Percentiles rank a stretch among this genome's conserved stretches.
These are phyloP conservation scores for Xylaria hypoxylon DNA, from an alignment of 2,329 filamentous ascomycete genomes.

Conservation along the genomic window DNA sequence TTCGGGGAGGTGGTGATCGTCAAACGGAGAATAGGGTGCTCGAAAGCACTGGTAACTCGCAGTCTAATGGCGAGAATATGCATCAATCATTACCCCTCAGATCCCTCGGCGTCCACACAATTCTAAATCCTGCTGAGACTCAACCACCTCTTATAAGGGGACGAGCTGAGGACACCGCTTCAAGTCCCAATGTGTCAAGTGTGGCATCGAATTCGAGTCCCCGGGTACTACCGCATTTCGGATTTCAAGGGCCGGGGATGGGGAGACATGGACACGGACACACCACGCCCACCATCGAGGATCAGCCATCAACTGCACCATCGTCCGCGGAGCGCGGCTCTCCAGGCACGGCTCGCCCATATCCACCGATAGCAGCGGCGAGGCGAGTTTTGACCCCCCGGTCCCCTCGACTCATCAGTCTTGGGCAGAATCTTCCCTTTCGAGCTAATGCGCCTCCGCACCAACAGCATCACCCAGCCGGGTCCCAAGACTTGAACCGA, in stretches of 20 bases:
- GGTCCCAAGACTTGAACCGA: conserved; percentile 39
- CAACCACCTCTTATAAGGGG: conserved; percentile 43
- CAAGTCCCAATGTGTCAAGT: conserved; percentile 37
- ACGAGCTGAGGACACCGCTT: conserved; percentile 36
- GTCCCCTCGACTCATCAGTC: conserved; percentile 67
- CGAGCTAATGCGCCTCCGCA: conserved; percentile 50
- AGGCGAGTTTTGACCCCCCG: conserved; percentile 68
- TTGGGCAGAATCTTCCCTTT: conserved; percentile 53
- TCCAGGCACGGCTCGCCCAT: conserved; percentile 48
- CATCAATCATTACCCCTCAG: conserved; percentile 50
- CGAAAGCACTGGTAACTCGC: conserved; percentile 45
- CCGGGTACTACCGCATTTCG: conserved; percentile 41
- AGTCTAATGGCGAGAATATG: conserved; percentile 48
- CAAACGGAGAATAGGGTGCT: conserved; percentile 46
- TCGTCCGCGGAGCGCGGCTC: conserved; percentile 50
- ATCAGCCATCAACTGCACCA: conserved; percentile 43
- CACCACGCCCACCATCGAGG: conserved; percentile 40
- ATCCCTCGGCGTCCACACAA: conserved; percentile 57
- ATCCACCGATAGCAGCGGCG: conserved; percentile 49
- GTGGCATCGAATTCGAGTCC: conserved; percentile 45
- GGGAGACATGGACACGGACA: conserved; percentile 42
- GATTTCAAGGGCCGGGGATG: conserved; percentile 42
- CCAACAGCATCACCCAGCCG: conserved; percentile 40
- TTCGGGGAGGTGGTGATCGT: conserved; percentile 49
- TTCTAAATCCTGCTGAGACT: conserved; percentile 57